These are phyloP conservation scores for Inga laurina DNA, from an alignment of 306 rosid genomes.

Conservation along the genomic window DNA sequence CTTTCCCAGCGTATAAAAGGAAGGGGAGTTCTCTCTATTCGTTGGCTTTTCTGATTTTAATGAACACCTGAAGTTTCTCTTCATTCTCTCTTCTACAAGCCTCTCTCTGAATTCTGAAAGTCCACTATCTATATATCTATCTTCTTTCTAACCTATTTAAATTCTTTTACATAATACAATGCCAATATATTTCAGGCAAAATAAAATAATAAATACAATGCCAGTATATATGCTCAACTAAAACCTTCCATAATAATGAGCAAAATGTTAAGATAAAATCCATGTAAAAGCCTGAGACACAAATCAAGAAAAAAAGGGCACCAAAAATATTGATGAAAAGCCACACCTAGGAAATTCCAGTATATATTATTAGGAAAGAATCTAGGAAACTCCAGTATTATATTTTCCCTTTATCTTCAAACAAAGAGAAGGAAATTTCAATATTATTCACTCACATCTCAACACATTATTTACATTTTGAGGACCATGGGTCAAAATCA, in stretches of 20 bases:
- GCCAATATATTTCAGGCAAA: not conserved
- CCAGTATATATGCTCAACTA: conserved; percentile 5
- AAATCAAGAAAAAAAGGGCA: conserved; percentile 14
- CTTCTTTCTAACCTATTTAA: not conserved
- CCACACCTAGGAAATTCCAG: not conserved
- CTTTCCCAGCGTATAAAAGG: not conserved
- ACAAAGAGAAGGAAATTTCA: conserved; percentile 21
- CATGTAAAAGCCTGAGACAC: not conserved
- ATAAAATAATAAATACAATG: conserved; percentile 1
- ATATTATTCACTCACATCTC: conserved; percentile 1
- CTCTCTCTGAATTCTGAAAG: not conserved
- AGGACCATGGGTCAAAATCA: conserved; percentile 25
- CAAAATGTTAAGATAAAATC: not conserved
- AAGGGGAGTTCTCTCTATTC: not conserved
- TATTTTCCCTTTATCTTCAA: not conserved
- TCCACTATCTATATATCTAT: not conserved
- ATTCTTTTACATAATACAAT: not conserved
- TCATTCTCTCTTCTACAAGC: not conserved
- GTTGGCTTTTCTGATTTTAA: not conserved
- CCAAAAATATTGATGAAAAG: not conserved
- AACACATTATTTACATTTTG: not conserved
- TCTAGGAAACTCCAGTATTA: not conserved
- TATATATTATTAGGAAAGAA: not conserved
- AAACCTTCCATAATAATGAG: conserved; percentile 21
- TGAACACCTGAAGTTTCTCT: not conserved